These are phyloP conservation scores for Diaporthe ampelina DNA, from an alignment of 2,329 filamentous ascomycete species.

Conservation along the genomic window DNA sequence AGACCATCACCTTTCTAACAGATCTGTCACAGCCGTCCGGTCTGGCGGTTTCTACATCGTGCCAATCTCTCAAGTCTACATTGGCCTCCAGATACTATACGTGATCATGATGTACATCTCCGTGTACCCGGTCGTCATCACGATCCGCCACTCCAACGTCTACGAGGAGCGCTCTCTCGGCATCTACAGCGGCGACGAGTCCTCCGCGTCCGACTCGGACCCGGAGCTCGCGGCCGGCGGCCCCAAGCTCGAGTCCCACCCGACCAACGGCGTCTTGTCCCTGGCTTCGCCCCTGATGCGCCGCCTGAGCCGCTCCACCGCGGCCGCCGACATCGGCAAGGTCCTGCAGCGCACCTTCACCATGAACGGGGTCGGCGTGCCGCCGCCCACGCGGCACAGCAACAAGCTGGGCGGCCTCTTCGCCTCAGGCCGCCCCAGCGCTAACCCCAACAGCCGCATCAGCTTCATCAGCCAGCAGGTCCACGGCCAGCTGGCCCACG, in stretches of 20 bases:
- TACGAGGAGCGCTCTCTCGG: constrained; percentile 79
- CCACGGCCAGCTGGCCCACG: constrained; percentile 72
- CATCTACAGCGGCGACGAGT: constrained; percentile 61
- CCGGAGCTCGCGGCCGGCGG: constrained; percentile 15
- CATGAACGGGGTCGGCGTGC: constrained; percentile 61
- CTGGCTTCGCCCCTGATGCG: constrained; percentile 3
- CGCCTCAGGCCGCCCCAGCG: constrained; percentile 18
- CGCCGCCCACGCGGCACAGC: constrained; percentile 38
- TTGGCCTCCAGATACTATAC: constrained; percentile 72
- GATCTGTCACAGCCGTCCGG: constrained; percentile 65
- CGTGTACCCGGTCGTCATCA: constrained; percentile 73
- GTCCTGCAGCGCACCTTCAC: constrained; percentile 56
- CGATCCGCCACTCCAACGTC: constrained; percentile 77
- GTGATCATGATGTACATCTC: constrained; percentile 78
- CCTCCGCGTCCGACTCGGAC: neutral
- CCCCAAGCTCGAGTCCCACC: neutral
- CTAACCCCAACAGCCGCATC: constrained; percentile 54
- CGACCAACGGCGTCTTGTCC: neutral
- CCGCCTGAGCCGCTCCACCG: constrained; percentile 41
- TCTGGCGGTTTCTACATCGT: constrained; percentile 78
- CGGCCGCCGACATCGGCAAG: constrained; percentile 50
- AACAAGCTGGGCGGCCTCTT: constrained; percentile 29
- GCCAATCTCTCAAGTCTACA: constrained; percentile 67
- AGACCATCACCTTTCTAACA: neutral
- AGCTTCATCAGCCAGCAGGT: constrained; percentile 69